Conservation (phyloP, 75 land plant species). For the Selaginella tamariscina region DNA sequence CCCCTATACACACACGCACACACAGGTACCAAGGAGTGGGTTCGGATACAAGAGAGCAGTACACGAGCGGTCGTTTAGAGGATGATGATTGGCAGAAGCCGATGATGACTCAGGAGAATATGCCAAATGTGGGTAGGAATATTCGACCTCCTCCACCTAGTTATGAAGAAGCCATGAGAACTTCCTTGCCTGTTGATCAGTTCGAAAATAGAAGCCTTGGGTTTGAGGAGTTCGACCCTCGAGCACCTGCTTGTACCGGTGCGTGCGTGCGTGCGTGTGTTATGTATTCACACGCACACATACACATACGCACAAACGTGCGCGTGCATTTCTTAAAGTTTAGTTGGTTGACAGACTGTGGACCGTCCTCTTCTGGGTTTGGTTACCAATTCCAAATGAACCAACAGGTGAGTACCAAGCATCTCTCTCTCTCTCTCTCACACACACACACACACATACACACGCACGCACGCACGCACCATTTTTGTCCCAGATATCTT, state of each 20-base stretch:
- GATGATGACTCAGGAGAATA: neutral
- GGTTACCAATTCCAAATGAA: neutral
- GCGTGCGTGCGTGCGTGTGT: no score
- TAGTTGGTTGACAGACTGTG: no score
- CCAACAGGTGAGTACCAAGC: neutral
- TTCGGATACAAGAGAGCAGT: neutral
- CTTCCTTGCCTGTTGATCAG: neutral
- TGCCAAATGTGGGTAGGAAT: neutral
- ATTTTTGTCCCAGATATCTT: neutral
- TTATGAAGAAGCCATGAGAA: neutral
- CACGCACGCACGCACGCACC: no score
- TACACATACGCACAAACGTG: no score
- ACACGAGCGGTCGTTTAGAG: neutral
- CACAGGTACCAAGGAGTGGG: neutral
- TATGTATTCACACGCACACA: no score
- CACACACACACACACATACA: no score
- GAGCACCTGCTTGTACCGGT: neutral
- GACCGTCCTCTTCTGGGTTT: neutral
- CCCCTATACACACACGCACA: neutral
- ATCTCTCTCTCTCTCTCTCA: neutral
- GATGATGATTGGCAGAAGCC: neutral
- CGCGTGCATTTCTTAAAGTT: no score
- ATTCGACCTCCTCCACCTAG: neutral
- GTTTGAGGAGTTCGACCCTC: neutral
- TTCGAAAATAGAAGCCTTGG: no score